Percentiles rank a stretch among this genome's conserved stretches.
These are phyloP conservation scores for Sporobolus alterniflorus DNA, from an alignment of 202 grass and related monocot genomes.

Conservation along the genomic window DNA sequence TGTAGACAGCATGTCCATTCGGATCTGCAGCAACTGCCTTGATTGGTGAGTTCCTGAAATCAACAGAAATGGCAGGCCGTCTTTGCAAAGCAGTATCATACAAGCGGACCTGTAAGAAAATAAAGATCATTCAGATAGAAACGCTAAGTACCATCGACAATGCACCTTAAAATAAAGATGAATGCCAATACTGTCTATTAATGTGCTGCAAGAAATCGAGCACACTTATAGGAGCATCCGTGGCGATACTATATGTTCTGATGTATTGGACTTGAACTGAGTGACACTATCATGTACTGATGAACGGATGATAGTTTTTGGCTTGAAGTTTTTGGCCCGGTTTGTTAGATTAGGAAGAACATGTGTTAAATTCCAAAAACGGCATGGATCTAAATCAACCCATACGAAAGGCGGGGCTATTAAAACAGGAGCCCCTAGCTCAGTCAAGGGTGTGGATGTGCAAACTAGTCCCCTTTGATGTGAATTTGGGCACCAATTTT, in stretches of 20 bases:
- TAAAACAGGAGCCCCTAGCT: not conserved
- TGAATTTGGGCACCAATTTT: not conserved
- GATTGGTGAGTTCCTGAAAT: constrained; percentile 87
- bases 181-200: not conserved
- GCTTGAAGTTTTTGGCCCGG: not conserved
- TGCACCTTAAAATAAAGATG: not conserved
- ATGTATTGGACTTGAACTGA: not conserved
- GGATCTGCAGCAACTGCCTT: constrained; percentile 83
- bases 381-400: not conserved
- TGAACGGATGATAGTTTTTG: not conserved
- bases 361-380: not conserved
- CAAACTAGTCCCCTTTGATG: not conserved
- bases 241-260: not conserved
- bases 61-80: constrained; percentile 74
- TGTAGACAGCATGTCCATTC: constrained; percentile 82
- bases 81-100: constrained; percentile 89
- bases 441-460: not conserved
- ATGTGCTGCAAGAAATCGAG: not conserved
- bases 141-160: not conserved
- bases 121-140: not conserved
- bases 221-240: not conserved
- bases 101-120: constrained; percentile 70
- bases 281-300: not conserved
- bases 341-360: not conserved
- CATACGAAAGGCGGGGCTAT: not conserved